Percentiles rank a stretch among this genome's conserved stretches.
phyloP scores from a whole-genome alignment of 106 monocot species.

The Chionographis japonica region DNA sequence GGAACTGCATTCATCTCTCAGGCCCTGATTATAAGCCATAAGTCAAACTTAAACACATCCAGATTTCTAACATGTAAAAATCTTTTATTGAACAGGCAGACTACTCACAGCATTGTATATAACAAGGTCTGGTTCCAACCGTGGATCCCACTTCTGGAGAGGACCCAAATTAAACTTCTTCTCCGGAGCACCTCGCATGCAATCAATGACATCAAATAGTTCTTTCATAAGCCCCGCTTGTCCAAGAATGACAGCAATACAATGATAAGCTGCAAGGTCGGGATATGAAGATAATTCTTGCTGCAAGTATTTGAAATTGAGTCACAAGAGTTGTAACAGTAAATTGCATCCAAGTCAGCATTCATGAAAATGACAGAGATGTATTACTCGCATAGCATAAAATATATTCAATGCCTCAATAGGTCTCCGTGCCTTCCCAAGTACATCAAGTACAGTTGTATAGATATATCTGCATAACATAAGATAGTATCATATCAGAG shows the following conservation, averaged over 20 bases:
- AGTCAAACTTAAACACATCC: no score
- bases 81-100: no score
- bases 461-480: constrained; percentile 77
- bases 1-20: no score
- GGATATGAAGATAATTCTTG: constrained; percentile 87
- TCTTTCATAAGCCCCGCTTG: constrained; percentile 96
- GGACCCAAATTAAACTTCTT: constrained; percentile 69
- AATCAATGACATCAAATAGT: constrained; percentile 96
- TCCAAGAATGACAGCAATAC: constrained; percentile 90
- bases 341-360: constrained; percentile 1
- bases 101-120: constrained; percentile 88
- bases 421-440: constrained; percentile 91
- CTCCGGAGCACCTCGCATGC: constrained; percentile 67
- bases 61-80: no score
- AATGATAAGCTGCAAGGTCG: constrained; percentile 94
- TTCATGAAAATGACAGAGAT: constrained; percentile 7
- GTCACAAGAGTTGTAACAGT: constrained; percentile 4
- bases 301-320: constrained; percentile 42
- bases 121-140: constrained; percentile 86
- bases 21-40: no score
- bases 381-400: constrained; percentile 77
- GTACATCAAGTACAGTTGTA: constrained; percentile 82
- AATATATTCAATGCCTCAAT: constrained; percentile 91
- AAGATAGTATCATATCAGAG: not conserved
- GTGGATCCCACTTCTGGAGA: constrained; percentile 85